These are phyloP conservation scores for Plasmodium inui DNA, from an alignment of 169 alveolate species.

Conservation along the genomic window DNA sequence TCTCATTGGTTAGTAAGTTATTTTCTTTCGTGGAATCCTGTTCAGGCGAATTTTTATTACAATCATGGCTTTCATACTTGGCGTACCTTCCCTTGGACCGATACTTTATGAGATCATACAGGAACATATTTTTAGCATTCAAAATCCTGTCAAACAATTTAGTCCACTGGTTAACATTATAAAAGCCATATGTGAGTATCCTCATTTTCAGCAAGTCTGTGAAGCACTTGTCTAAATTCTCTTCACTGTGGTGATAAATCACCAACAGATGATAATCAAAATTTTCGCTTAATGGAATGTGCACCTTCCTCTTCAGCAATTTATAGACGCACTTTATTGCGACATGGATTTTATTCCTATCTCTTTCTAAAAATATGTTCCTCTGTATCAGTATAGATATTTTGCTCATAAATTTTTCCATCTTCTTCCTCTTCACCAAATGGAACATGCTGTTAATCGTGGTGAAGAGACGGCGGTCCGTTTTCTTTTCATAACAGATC, in stretches of 20 bases:
- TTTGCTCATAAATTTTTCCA: constrained; percentile 17
- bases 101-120: constrained; percentile 39
- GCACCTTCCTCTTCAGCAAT: constrained; percentile 11
- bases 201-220: constrained; percentile 32
- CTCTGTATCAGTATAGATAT: constrained; percentile 56
- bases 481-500: constrained; percentile 50
- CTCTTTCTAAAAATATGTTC: constrained; percentile 20
- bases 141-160: constrained; percentile 31
- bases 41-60: constrained; percentile 14
- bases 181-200: constrained; percentile 17
- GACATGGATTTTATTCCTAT: constrained; percentile 2
- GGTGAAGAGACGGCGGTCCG: constrained; percentile 9
- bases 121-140: constrained; percentile 28
- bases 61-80: neutral
- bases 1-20: constrained; percentile 46
- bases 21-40: constrained; percentile 12
- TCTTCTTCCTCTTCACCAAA: constrained; percentile 3
- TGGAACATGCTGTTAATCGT: constrained; percentile 35
- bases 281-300: constrained; percentile 50
- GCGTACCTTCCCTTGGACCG: constrained; percentile 7
- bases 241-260: constrained; percentile 6
- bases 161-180: constrained; percentile 53
- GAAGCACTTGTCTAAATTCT: constrained; percentile 1
- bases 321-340: constrained; percentile 20
- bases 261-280: constrained; percentile 66